phyloP scores from a whole-genome alignment of 2,329 filamentous ascomycete genomes.

The Cyphellophora europaea region DNA sequence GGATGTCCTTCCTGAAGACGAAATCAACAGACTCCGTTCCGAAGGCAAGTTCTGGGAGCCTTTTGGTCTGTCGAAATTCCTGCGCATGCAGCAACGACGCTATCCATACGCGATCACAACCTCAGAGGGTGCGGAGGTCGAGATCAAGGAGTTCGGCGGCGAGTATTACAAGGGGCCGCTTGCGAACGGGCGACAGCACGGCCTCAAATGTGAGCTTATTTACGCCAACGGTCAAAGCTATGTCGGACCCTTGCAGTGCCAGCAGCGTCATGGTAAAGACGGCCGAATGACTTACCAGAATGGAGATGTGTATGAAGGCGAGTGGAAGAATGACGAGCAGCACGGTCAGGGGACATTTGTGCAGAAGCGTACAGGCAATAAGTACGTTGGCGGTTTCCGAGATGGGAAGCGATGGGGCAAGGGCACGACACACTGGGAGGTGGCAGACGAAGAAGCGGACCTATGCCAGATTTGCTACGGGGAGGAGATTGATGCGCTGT shows the following conservation, averaged over 20 bases:
- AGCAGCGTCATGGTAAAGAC: conserved; percentile 41
- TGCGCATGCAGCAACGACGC: conserved; percentile 13
- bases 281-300: conserved; percentile 50
- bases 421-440: conserved; percentile 53
- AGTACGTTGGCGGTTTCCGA: conserved; percentile 52
- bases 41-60: conserved; percentile 22
- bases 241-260: conserved; percentile 43
- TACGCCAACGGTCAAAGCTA: conserved; percentile 47
- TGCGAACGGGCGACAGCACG: conserved; percentile 42
- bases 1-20: conserved; percentile 28
- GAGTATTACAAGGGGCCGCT: conserved; percentile 49
- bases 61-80: conserved; percentile 7
- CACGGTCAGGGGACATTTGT: conserved; percentile 50
- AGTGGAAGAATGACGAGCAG: conserved; percentile 35
- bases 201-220: conserved; percentile 42
- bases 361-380: conserved; percentile 49
- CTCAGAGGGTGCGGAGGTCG: conserved; percentile 27
- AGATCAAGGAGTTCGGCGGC: conserved; percentile 40
- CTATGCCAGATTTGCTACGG: conserved; percentile 55
- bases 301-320: conserved; percentile 38
- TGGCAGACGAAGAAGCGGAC: conserved; percentile 51
- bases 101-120: conserved; percentile 15
- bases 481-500: conserved; percentile 49
- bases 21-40: conserved; percentile 13
- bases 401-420: conserved; percentile 52